Evolutionary conservation across 495 filamentous ascomycete genomes (phyloP).

Genomic region (Physcia stellaris): DNA sequence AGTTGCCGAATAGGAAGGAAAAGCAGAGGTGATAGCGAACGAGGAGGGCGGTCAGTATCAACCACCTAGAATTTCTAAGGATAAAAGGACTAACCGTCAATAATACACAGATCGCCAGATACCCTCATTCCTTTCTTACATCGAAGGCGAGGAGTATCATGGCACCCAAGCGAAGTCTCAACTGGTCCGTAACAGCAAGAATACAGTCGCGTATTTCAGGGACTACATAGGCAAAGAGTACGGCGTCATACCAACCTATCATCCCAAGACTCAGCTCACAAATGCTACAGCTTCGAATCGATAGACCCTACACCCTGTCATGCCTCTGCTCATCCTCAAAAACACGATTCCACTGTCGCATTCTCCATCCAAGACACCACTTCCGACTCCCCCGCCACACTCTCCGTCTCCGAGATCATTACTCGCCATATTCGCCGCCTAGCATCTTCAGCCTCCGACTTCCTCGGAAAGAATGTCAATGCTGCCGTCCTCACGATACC

Average conservation of each 20-base stretch:
- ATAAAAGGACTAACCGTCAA: too few species aligned
- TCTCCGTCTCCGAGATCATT: conserved; percentile 74
- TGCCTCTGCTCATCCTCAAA: conserved; percentile 78
- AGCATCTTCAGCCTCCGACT: conserved; percentile 74
- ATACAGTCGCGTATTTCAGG: conserved; percentile 90
- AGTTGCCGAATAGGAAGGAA: conserved; percentile 63
- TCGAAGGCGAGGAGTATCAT: conserved; percentile 90
- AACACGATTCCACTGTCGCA: conserved; percentile 55
- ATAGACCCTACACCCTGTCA: conserved; percentile 95
- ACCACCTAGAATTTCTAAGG: too few species aligned
- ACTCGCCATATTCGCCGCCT: conserved; percentile 78
- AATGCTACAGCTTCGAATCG: conserved; percentile 55
- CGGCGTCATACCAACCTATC: conserved; percentile 10
- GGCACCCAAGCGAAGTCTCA: conserved; percentile 90
- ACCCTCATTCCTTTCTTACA: conserved; percentile 84
- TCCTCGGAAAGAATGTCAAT: conserved; percentile 79
- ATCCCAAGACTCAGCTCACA: background rate
- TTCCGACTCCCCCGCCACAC: conserved; percentile 49
- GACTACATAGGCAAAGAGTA: conserved; percentile 92
- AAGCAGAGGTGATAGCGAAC: conserved; percentile 95
- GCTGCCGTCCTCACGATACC: conserved; percentile 88
- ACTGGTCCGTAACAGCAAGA: conserved; percentile 77
- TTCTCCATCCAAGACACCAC: conserved; percentile 74
- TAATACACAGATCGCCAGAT: conserved; percentile 98
- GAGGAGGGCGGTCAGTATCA: conserved; percentile 88